Evolutionary conservation across 306 rosid genomes (phyloP).

Genomic region (Sicyos baderoa): DNA sequence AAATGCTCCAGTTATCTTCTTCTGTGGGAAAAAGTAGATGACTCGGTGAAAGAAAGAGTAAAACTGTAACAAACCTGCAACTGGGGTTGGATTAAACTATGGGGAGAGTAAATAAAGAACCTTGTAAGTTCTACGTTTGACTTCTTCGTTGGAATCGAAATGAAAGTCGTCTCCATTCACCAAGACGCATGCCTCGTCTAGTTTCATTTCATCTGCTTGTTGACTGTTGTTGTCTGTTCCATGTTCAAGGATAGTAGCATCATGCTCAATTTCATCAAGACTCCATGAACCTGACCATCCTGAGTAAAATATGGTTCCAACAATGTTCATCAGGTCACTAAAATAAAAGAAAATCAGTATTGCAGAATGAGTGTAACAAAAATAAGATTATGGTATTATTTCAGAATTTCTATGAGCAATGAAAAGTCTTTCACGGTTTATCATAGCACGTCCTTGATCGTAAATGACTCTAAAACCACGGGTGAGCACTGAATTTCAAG

Average conservation of each 20-base stretch:
- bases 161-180: slow-evolving; percentile 48
- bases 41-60: background rate
- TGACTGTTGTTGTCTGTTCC: slow-evolving; percentile 23
- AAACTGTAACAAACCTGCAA: background rate
- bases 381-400: background rate
- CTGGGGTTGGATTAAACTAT: background rate
- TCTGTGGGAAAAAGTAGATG: slow-evolving; percentile 27
- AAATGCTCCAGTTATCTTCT: slow-evolving; percentile 47
- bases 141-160: slow-evolving; percentile 25
- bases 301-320: slow-evolving; percentile 18
- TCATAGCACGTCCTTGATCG: background rate
- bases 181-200: slow-evolving; percentile 63
- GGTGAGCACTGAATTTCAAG: background rate
- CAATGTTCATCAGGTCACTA: slow-evolving; percentile 16
- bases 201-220: slow-evolving; percentile 28
- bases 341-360: background rate
- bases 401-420: background rate
- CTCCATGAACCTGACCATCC: slow-evolving; percentile 31
- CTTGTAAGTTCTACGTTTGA: slow-evolving; percentile 39
- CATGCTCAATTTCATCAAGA: slow-evolving; percentile 24
- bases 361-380: background rate
- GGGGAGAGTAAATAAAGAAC: slow-evolving; percentile 26
- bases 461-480: background rate
- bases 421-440: background rate
- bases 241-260: slow-evolving; percentile 19